Conservation (phyloP, 2,329 filamentous ascomycete genomes). For the Fusarium pininemorale region DNA sequence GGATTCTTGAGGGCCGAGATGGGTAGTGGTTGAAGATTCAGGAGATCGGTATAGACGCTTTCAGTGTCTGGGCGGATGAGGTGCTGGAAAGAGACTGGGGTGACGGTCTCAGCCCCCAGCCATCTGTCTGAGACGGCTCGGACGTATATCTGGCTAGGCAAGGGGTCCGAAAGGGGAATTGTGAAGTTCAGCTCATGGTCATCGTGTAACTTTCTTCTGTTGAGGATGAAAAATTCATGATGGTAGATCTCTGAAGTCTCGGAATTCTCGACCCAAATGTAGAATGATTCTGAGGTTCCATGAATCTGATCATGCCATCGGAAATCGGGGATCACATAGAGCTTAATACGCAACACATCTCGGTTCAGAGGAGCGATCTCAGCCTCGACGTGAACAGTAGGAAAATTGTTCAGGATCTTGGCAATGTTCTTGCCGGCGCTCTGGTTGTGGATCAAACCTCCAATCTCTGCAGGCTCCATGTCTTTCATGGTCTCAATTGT, state of each 20-base stretch:
- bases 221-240: slow-evolving; percentile 95
- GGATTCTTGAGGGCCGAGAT: slow-evolving; percentile 89
- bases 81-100: slow-evolving; percentile 96
- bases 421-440: slow-evolving; percentile 84
- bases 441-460: slow-evolving; percentile 88
- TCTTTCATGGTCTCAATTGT: slow-evolving; percentile 88
- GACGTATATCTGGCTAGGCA: slow-evolving; percentile 96
- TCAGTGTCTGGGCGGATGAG: slow-evolving; percentile 97
- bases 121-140: slow-evolving; percentile 93
- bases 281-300: slow-evolving; percentile 94
- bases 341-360: slow-evolving; percentile 90
- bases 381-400: slow-evolving; percentile 87
- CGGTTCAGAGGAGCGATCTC: slow-evolving; percentile 96
- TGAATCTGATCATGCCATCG: slow-evolving; percentile 94
- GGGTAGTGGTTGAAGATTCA: slow-evolving; percentile 90
- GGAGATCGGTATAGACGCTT: slow-evolving; percentile 93
- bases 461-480: slow-evolving; percentile 93
- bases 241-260: slow-evolving; percentile 98
- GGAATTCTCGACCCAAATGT: slow-evolving; percentile 99
- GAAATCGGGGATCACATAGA: slow-evolving; percentile 89
- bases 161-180: slow-evolving; percentile 90
- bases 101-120: slow-evolving; percentile 95
- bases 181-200: slow-evolving; percentile 99
- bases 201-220: slow-evolving; percentile 87
- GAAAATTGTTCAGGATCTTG: slow-evolving; percentile 88